Percentiles rank a stretch among this genome's conserved stretches.
These are phyloP conservation scores for Colletotrichum lupini DNA, from an alignment of 2,329 filamentous ascomycete genomes.

Conservation along the genomic window DNA sequence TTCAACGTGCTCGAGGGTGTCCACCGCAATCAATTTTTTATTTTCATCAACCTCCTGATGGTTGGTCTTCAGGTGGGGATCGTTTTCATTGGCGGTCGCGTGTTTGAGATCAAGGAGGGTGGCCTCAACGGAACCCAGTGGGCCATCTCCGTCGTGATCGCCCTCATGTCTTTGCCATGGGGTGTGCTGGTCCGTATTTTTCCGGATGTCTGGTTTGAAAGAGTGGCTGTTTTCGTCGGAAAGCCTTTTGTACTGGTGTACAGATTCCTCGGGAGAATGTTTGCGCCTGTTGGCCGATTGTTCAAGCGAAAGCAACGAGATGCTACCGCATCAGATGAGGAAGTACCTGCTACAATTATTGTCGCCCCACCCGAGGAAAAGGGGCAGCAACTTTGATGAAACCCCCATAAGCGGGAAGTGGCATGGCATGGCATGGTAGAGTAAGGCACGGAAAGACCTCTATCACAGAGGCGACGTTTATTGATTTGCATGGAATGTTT, in stretches of 20 bases:
- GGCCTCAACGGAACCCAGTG: conserved; percentile 61
- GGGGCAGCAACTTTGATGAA: not conserved
- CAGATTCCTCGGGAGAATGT: not conserved
- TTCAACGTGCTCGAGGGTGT: conserved; percentile 71
- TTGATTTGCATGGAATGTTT: too few species aligned
- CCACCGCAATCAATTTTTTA: conserved; percentile 66
- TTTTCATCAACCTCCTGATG: conserved; percentile 67
- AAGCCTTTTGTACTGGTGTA: conserved; percentile 15
- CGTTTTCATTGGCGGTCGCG: conserved; percentile 66
- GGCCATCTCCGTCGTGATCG: conserved; percentile 62
- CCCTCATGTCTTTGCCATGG: conserved; percentile 60
- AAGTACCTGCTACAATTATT: conserved; percentile 11
- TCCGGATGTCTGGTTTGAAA: conserved; percentile 51
- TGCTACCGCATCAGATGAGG: not conserved
- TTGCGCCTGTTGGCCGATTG: conserved; percentile 13
- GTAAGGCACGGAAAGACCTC: too few species aligned
- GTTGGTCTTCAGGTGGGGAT: conserved; percentile 67
- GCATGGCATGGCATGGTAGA: too few species aligned
- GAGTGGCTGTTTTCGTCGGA: conserved; percentile 11
- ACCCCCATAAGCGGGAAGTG: not conserved
- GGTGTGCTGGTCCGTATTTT: conserved; percentile 60
- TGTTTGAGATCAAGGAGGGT: conserved; percentile 49
- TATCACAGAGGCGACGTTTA: too few species aligned
- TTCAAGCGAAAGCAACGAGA: conserved; percentile 16
- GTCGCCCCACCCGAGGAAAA: conserved; percentile 18